These are phyloP conservation scores for Hypericum androsaemum DNA, from an alignment of 345 rosid species.

Conservation along the genomic window DNA sequence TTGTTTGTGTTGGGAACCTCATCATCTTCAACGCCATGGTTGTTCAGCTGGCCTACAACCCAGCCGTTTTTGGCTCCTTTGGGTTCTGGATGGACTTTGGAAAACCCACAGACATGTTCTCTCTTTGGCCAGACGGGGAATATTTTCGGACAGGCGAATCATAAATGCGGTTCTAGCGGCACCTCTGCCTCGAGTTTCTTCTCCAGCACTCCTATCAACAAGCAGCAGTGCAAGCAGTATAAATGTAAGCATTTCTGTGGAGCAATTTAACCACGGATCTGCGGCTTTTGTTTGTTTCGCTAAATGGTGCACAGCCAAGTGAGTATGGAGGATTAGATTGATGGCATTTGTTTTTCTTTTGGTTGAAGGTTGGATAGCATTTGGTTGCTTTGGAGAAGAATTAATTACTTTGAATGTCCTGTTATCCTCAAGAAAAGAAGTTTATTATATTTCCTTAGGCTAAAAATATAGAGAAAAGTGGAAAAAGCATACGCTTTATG, in stretches of 20 bases:
- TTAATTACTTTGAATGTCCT: too few species aligned
- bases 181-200: constrained; percentile 20
- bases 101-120: constrained; percentile 35
- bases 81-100: constrained; percentile 36
- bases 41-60: constrained; percentile 34
- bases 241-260: too few species aligned
- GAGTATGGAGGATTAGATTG: background rate
- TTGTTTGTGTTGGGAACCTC: constrained; percentile 39
- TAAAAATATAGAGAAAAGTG: too few species aligned
- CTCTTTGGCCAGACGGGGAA: constrained; percentile 49
- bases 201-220: constrained; percentile 2
- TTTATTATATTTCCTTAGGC: too few species aligned
- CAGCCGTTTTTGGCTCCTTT: constrained; percentile 46
- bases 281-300: constrained; percentile 9
- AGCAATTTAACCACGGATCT: background rate
- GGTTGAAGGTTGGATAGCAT: too few species aligned
- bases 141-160: constrained; percentile 42
- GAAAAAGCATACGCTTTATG: too few species aligned
- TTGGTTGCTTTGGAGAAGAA: too few species aligned
- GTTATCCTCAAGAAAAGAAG: too few species aligned
- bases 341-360: too few species aligned
- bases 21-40: constrained; percentile 50
- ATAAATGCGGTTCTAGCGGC: constrained; percentile 45
- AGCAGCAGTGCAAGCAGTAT: constrained; percentile 6
- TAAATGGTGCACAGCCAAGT: too few species aligned